phyloP scores from a whole-genome alignment of 352 stramenopile species.

The Globisporangium abappressorium region DNA sequence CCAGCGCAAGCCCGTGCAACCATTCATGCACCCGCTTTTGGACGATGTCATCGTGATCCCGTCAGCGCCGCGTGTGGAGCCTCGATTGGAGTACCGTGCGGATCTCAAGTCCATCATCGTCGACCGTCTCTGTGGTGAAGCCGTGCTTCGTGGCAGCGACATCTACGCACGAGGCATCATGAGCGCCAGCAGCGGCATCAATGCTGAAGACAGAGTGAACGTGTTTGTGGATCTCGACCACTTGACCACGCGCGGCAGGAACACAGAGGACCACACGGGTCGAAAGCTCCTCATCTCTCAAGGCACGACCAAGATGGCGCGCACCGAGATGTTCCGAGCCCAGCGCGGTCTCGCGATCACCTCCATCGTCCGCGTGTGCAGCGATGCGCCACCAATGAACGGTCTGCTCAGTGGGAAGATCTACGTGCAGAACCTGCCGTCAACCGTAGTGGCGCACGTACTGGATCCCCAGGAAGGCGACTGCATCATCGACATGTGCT shows the following conservation, averaged over 20 bases:
- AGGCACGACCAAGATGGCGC: constrained; percentile 65
- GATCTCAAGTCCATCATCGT: constrained; percentile 76
- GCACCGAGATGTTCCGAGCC: constrained; percentile 78
- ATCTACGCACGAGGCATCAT: constrained; percentile 93
- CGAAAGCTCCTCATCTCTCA: constrained; percentile 79
- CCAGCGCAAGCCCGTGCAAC: constrained; percentile 32
- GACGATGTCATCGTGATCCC: constrained; percentile 69
- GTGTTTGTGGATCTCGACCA: constrained; percentile 87
- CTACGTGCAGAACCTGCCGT: constrained; percentile 94
- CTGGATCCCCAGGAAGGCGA: constrained; percentile 83
- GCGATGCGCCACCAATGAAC: constrained; percentile 88
- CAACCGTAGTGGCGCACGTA: constrained; percentile 87
- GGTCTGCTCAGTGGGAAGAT: constrained; percentile 77
- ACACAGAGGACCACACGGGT: constrained; percentile 66
- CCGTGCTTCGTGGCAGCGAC: constrained; percentile 91
- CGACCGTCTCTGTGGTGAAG: constrained; percentile 91
- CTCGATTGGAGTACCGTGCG: constrained; percentile 20
- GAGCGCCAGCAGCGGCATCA: constrained; percentile 85
- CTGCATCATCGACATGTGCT: constrained; percentile 93
- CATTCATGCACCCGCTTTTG: constrained; percentile 39
- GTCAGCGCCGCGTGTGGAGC: constrained; percentile 38
- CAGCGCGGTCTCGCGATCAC: constrained; percentile 62
- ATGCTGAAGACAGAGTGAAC: constrained; percentile 71
- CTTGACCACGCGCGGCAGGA: constrained; percentile 64
- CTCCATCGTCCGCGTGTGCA: constrained; percentile 64